Evolutionary conservation across 192 early-diverging fungal species (phyloP), one percentile per base, ranked within the genome.

Genomic region (Umbelopsis ramanniana): DNA sequence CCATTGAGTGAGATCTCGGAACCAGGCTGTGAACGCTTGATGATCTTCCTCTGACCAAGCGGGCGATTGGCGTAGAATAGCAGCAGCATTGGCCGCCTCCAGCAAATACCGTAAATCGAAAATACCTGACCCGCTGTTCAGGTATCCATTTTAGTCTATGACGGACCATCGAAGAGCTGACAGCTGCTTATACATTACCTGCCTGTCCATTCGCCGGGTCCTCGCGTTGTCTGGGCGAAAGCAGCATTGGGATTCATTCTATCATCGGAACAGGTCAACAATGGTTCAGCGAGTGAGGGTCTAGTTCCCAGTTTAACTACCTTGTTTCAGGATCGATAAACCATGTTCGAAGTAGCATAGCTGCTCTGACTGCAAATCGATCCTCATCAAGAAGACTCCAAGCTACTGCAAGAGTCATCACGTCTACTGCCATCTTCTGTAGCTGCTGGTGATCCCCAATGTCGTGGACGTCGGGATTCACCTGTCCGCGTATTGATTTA

Each of bases 171-270:
- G 9, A 6, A 50, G 17, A 17, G 46, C 17, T 10, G 1, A 46
- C 1, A 15, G 46, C 17, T 1, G 46, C 46, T 29, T 57, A n/a
- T n/a, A n/a, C n/a, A n/a, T n/a, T n/a, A 57, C 54, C 54, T 26
- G 57, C 57, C 57, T 8, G n/a, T 10, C 33, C 57, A 63, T 19
- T 11, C 29, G 11, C 33, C 57, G 17, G 26, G 23, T 3, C 57
- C 57, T 63, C 57, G 57, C 0, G 35, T 8, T 0, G 57, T 63
- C n/a, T 63, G 33, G 2, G 33, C 10, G 6, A 37, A 63, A 35
- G 14, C 29, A 19, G 15, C 57, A 35, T 63, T 63, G 15, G 57
- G 57, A 37, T 63, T 37, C 57, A 63, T 63, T 33, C 57, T 63
- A 37, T 17, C 40, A 43, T 4, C 0, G 6, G 3, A 43, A 12